These are phyloP conservation scores for Cryptococcus sp. DNA, from an alignment of 1,284 basidiomycete species.

Conservation along the genomic window DNA sequence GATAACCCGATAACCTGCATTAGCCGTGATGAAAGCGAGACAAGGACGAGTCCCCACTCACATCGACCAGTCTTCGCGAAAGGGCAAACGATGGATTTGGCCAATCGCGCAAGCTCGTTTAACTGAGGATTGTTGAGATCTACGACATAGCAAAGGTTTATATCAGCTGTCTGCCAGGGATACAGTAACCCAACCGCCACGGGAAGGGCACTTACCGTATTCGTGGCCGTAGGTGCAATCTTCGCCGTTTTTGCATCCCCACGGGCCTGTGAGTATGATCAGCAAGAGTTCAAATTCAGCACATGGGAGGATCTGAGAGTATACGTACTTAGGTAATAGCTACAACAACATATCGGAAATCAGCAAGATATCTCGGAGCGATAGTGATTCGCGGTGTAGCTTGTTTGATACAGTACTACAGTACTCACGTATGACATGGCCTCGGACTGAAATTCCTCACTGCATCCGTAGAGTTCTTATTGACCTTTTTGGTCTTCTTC, in stretches of 20 bases:
- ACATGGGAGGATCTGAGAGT: background rate
- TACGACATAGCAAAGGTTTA: constrained; percentile 3
- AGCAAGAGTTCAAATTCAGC: background rate
- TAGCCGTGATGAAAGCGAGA: background rate
- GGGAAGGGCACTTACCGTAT: constrained; percentile 23
- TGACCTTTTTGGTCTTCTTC: constrained; percentile 15
- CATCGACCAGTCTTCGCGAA: constrained; percentile 37
- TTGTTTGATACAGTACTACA: background rate
- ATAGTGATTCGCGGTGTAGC: background rate
- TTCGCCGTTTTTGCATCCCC: constrained; percentile 41
- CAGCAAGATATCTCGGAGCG: too few relatives aligned
- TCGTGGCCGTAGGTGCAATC: constrained; percentile 46
- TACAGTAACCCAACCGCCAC: background rate
- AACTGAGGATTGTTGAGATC: constrained; percentile 40
- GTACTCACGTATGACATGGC: constrained; percentile 40
- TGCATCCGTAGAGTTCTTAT: constrained; percentile 16
- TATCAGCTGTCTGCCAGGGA: background rate
- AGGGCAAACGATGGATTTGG: constrained; percentile 47
- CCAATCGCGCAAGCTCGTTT: constrained; percentile 37
- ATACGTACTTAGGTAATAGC: constrained; percentile 24
- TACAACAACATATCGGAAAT: background rate
- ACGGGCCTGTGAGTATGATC: constrained; percentile 12
- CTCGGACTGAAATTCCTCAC: constrained; percentile 30
- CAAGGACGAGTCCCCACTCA: constrained; percentile 9
- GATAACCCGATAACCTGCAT: background rate